Evolutionary conservation across 441 rosid genomes (phyloP).

Genomic region (Breynia disticha): DNA sequence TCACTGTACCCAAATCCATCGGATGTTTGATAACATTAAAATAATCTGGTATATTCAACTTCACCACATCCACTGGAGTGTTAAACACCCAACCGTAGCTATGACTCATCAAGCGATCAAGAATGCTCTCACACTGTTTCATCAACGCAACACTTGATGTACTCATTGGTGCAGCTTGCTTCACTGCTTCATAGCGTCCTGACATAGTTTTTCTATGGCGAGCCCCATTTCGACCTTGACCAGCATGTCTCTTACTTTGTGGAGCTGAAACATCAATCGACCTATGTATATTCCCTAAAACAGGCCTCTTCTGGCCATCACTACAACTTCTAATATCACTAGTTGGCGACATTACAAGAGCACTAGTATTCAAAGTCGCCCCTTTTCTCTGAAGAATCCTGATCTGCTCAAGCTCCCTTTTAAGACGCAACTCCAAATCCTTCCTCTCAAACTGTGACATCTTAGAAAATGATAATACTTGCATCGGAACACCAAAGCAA

Average conservation of each 20-base stretch:
- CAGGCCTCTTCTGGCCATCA: constrained; percentile 53
- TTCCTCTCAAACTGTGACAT: constrained; percentile 57
- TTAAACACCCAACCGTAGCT: constrained; percentile 60
- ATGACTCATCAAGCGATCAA: constrained; percentile 54
- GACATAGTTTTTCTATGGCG: constrained; percentile 31
- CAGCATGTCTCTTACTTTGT: constrained; percentile 42
- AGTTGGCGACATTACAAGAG: constrained; percentile 34
- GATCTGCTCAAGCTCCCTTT: constrained; percentile 68
- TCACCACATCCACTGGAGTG: constrained; percentile 63
- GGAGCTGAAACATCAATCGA: constrained; percentile 24
- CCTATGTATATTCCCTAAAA: constrained; percentile 23
- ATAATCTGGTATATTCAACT: constrained; percentile 85
- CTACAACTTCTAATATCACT: constrained; percentile 58
- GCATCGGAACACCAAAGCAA: constrained; percentile 37
- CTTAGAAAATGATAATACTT: constrained; percentile 50
- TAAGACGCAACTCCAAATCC: constrained; percentile 41
- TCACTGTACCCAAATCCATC: constrained; percentile 87
- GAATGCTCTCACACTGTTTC: constrained; percentile 65
- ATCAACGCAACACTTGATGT: constrained; percentile 28
- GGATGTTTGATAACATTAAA: constrained; percentile 69
- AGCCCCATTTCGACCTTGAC: constrained; percentile 36
- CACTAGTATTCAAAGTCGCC: constrained; percentile 31
- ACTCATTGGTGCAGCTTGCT: constrained; percentile 22
- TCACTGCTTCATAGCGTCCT: constrained; percentile 22
- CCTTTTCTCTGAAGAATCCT: constrained; percentile 47